Evolutionary conservation across 768 basidiomycete species (phyloP).

Genomic region (Tulasnella sp.): DNA sequence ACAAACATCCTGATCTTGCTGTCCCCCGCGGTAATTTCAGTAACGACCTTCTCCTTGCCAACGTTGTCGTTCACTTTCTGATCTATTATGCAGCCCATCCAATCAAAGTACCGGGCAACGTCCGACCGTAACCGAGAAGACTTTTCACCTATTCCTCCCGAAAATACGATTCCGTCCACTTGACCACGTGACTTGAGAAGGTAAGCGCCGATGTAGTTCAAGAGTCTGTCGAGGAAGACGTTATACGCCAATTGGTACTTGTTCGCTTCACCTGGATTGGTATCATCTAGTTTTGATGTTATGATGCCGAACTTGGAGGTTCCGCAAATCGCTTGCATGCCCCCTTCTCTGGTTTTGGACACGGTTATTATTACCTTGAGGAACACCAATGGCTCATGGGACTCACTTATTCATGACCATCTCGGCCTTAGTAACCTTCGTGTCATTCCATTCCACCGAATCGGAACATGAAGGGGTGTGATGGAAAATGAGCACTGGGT

Average conservation of each 20-base stretch:
- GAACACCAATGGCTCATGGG: constrained; percentile 12
- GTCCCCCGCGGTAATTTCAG: constrained; percentile 31
- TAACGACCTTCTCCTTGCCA: constrained; percentile 31
- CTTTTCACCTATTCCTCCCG: constrained; percentile 80
- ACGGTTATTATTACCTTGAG: no score
- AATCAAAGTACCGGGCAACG: constrained; percentile 40
- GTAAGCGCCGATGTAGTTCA: constrained; percentile 62
- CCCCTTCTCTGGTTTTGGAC: constrained; percentile 54
- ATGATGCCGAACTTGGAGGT: constrained; percentile 74
- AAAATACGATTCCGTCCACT: constrained; percentile 72
- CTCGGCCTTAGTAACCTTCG: constrained; percentile 30
- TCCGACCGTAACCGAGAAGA: constrained; percentile 46
- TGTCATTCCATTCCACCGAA: constrained; percentile 47
- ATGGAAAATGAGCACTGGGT: constrained; percentile 82
- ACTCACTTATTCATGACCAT: constrained; percentile 30
- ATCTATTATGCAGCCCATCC: constrained; percentile 48
- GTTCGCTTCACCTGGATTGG: constrained; percentile 29
- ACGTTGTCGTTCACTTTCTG: constrained; percentile 37
- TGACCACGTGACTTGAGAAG: constrained; percentile 48
- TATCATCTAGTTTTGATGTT: constrained; percentile 28
- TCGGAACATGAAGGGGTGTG: constrained; percentile 52
- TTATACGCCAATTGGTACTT: constrained; percentile 50
- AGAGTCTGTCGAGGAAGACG: constrained; percentile 63
- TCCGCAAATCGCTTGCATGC: constrained; percentile 66
- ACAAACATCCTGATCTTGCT: constrained; percentile 35